These are phyloP conservation scores for Barnettozyma salicaria DNA, from an alignment of 805 yeast species.

Conservation along the genomic window DNA sequence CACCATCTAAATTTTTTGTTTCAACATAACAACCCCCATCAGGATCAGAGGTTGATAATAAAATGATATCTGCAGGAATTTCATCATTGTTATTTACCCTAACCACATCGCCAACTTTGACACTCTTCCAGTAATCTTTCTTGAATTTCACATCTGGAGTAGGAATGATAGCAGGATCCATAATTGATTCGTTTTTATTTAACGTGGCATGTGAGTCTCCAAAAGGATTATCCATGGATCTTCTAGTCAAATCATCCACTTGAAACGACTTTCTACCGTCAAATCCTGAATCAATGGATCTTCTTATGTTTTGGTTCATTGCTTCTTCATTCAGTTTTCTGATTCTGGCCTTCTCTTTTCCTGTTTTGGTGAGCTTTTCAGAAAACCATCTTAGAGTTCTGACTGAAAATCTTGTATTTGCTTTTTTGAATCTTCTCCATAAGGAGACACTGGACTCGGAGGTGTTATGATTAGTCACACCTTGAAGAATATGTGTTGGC, in stretches of 20 bases:
- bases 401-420: slow-evolving; percentile 27
- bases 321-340: slow-evolving; percentile 23
- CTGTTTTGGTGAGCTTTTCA: slow-evolving; percentile 35
- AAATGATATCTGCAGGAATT: slow-evolving; percentile 69
- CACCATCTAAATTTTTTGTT: slow-evolving; percentile 80
- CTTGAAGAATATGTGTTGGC: slow-evolving; percentile 54
- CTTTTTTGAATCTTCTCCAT: slow-evolving; percentile 59
- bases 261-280: slow-evolving; percentile 26
- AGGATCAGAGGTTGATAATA: slow-evolving; percentile 59
- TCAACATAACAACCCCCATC: slow-evolving; percentile 71
- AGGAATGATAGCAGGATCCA: slow-evolving; percentile 54
- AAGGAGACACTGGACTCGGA: slow-evolving; percentile 48
- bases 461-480: slow-evolving; percentile 53
- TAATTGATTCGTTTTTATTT: slow-evolving; percentile 41
- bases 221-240: slow-evolving; percentile 25
- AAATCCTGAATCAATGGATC: slow-evolving; percentile 35
- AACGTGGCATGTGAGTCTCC: slow-evolving; percentile 24
- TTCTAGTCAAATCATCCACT: slow-evolving; percentile 22
- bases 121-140: slow-evolving; percentile 59
- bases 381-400: slow-evolving; percentile 16
- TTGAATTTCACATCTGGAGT: slow-evolving; percentile 38
- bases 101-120: slow-evolving; percentile 68
- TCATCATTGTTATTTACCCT: slow-evolving; percentile 72
- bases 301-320: slow-evolving; percentile 28
- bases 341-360: slow-evolving; percentile 30